A percentile compares a stretch with the other conserved stretches of the same genome.
Conservation (phyloP, 2,329 filamentous ascomycete genomes). For the Juglanconis sp. region DNA sequence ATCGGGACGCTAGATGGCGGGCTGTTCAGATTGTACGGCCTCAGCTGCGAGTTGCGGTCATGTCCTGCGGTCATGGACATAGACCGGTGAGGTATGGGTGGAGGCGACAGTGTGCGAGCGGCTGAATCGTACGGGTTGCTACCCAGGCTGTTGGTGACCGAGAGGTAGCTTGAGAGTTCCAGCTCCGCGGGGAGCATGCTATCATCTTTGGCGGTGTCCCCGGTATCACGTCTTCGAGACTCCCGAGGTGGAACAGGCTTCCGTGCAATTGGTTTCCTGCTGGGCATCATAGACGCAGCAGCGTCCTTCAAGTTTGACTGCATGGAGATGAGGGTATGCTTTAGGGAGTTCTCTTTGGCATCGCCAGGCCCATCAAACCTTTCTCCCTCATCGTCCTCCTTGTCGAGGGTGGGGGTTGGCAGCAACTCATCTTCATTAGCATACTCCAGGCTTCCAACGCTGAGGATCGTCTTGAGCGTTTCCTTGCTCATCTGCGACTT, state of each 20-base stretch:
- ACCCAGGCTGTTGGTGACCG: slow-evolving; percentile 23
- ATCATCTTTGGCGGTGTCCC: slow-evolving; percentile 10
- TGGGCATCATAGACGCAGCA: slow-evolving; percentile 27
- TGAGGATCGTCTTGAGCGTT: slow-evolving; percentile 48
- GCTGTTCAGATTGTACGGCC: slow-evolving; percentile 16
- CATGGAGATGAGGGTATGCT: slow-evolving; percentile 24
- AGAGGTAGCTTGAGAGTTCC: slow-evolving; percentile 21
- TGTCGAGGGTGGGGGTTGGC: slow-evolving; percentile 11
- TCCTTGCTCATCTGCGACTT: slow-evolving; percentile 43
- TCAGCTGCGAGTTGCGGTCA: slow-evolving; percentile 24
- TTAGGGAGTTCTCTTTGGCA: slow-evolving; percentile 20
- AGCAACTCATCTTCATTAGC: slow-evolving; percentile 24
- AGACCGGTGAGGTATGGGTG: slow-evolving; percentile 22
- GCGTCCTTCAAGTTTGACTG: slow-evolving; percentile 25
- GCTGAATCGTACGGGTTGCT: slow-evolving; percentile 28
- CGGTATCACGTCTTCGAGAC: slow-evolving; percentile 2
- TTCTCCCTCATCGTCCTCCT: slow-evolving; percentile 7
- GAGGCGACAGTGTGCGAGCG: slow-evolving; percentile 19
- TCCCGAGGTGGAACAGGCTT: slow-evolving; percentile 28
- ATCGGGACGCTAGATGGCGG: slow-evolving; percentile 12
- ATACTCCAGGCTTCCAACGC: slow-evolving; percentile 43
- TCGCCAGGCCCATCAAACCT: neutral
- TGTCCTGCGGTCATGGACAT: slow-evolving; percentile 31
- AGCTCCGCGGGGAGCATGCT: slow-evolving; percentile 20
- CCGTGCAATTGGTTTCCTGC: slow-evolving; percentile 28